phyloP scores from a whole-genome alignment of 2,329 filamentous ascomycete genomes.

The Fusarium sp. region DNA sequence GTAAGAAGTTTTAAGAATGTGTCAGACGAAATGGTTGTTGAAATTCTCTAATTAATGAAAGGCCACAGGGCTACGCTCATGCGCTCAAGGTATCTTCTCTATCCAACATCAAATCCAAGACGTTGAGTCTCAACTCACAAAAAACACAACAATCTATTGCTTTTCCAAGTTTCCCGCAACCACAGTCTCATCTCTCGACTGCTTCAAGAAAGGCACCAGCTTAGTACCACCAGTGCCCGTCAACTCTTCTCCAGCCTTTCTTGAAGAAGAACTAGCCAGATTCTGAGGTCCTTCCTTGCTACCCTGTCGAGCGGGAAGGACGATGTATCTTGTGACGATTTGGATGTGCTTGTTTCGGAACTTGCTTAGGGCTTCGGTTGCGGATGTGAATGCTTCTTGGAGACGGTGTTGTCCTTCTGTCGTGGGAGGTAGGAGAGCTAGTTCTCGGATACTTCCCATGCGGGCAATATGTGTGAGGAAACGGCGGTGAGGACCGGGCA shows the following conservation, averaged over 20 bases:
- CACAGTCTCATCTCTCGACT: conserved; percentile 85
- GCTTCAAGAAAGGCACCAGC: conserved; percentile 89
- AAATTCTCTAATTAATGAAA: background rate
- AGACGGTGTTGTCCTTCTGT: conserved; percentile 63
- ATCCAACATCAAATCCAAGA: background rate
- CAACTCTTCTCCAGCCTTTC: conserved; percentile 61
- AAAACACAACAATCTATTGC: background rate
- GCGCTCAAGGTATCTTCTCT: conserved; percentile 21
- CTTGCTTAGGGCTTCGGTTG: conserved; percentile 78
- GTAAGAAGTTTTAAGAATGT: too few relatives aligned
- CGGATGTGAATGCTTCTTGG: conserved; percentile 72
- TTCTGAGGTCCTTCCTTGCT: conserved; percentile 50
- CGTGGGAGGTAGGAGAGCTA: conserved; percentile 67
- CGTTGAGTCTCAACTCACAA: background rate
- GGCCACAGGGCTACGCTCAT: background rate
- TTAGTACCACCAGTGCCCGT: conserved; percentile 90
- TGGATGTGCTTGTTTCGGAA: conserved; percentile 90
- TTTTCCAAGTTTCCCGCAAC: conserved; percentile 51
- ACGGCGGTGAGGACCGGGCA: conserved; percentile 85
- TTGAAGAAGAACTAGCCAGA: conserved; percentile 59
- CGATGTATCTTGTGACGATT: conserved; percentile 91
- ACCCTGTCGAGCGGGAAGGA: conserved; percentile 74
- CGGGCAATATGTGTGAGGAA: conserved; percentile 80
- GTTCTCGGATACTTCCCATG: conserved; percentile 80
- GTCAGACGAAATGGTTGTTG: background rate